phyloP scores from a whole-genome alignment of 2,329 filamentous ascomycete genomes.

The Fusarium sp. region DNA sequence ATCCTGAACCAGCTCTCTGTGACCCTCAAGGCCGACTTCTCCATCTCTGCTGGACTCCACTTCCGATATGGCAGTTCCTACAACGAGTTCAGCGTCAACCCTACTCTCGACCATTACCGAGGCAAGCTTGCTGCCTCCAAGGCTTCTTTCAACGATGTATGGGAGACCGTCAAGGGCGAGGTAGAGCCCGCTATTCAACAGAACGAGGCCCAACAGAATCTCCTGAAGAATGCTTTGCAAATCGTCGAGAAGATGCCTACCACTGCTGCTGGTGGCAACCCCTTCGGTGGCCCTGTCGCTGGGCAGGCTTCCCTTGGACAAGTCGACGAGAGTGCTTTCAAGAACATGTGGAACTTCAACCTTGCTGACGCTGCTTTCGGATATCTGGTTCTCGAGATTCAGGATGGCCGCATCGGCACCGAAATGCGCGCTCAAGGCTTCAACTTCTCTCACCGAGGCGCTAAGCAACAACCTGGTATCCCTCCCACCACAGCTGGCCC shows the following conservation, averaged over 20 bases:
- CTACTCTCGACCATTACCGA: slow-evolving; percentile 96
- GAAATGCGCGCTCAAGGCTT: slow-evolving; percentile 99
- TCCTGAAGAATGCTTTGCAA: slow-evolving; percentile 90
- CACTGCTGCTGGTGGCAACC: slow-evolving; percentile 94
- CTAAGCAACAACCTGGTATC: slow-evolving; percentile 76
- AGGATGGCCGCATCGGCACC: slow-evolving; percentile 94
- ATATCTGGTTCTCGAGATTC: slow-evolving; percentile 94
- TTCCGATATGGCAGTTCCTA: slow-evolving; percentile 99
- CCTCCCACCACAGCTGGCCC: slow-evolving; percentile 50
- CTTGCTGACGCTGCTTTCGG: slow-evolving; percentile 97
- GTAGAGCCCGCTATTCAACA: slow-evolving; percentile 94
- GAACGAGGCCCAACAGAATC: slow-evolving; percentile 93
- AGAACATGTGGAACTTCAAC: slow-evolving; percentile 99
- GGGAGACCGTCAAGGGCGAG: slow-evolving; percentile 97
- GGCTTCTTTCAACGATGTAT: slow-evolving; percentile 98
- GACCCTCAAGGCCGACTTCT: slow-evolving; percentile 97
- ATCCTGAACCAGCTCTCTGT: slow-evolving; percentile 98
- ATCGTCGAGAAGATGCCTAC: slow-evolving; percentile 99
- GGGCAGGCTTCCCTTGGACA: slow-evolving; percentile 83
- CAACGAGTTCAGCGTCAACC: slow-evolving; percentile 99
- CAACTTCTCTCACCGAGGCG: slow-evolving; percentile 96
- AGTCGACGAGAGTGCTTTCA: slow-evolving; percentile 98
- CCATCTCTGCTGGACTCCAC: slow-evolving; percentile 95
- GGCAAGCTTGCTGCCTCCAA: slow-evolving; percentile 98
- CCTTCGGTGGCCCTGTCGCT: slow-evolving; percentile 88